A percentile compares a stretch with the other conserved stretches of the same genome.
Evolutionary conservation across 371 early-diverging fungal genomes (phyloP).

Genomic region (Mucor plumbeus): DNA sequence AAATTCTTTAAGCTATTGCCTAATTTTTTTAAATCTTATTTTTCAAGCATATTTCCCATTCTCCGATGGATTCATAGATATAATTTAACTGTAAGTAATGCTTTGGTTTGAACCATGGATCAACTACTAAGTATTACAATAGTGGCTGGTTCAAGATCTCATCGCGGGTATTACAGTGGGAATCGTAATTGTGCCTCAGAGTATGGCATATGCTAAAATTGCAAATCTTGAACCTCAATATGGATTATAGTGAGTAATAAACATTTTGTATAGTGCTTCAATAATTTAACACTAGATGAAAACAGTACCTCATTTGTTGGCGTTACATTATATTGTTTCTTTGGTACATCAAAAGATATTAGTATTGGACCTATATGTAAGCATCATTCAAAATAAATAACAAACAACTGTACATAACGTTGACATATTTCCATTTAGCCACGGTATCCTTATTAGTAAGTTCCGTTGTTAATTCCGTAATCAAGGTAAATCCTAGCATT

Average conservation of each 20-base stretch:
- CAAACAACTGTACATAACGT: neutral
- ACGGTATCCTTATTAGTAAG: conserved; percentile 80
- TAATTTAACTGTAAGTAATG: conserved; percentile 30
- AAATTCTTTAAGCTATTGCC: conserved; percentile 6
- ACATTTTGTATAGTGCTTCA: neutral
- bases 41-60: conserved; percentile 20
- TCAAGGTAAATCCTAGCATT: conserved; percentile 25
- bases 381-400: neutral
- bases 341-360: conserved; percentile 86
- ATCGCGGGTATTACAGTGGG: conserved; percentile 90
- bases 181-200: conserved; percentile 83
- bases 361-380: conserved; percentile 80
- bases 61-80: conserved; percentile 40
- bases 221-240: conserved; percentile 70
- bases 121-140: neutral
- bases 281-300: conserved; percentile 51
- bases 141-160: conserved; percentile 82
- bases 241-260: conserved; percentile 39
- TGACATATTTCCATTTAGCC: conserved; percentile 45
- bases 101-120: neutral
- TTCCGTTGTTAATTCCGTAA: conserved; percentile 57
- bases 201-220: conserved; percentile 83
- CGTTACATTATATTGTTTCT: conserved; percentile 58
- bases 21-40: conserved; percentile 5
- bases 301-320: conserved; percentile 48